Conservation (phyloP, 129 eudicot genomes). For the Lonicera japonica region DNA sequence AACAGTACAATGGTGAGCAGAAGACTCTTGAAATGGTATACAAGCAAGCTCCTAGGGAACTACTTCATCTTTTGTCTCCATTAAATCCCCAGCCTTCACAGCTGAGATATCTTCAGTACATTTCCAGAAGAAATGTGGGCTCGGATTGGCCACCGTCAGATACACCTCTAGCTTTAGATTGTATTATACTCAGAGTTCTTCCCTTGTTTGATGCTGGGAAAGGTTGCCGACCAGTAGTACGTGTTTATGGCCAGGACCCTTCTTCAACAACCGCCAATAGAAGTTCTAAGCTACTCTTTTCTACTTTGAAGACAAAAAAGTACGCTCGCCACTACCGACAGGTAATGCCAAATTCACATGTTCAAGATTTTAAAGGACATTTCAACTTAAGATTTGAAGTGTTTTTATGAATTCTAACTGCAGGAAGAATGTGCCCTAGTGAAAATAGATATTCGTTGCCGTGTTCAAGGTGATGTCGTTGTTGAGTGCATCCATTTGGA, state of each 20-base stretch:
- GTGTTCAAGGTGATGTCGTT: slow-evolving; percentile 89
- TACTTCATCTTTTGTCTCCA: slow-evolving; percentile 77
- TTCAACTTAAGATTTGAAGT: slow-evolving; percentile 5
- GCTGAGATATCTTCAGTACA: slow-evolving; percentile 89
- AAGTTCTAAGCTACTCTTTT: slow-evolving; percentile 65
- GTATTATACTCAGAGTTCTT: slow-evolving; percentile 60
- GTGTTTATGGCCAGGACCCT: slow-evolving; percentile 88
- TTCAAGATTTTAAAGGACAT: neutral
- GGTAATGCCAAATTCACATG: slow-evolving; percentile 27
- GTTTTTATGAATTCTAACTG: slow-evolving; percentile 21
- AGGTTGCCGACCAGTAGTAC: slow-evolving; percentile 86
- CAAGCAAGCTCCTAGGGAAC: slow-evolving; percentile 73
- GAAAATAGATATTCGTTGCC: slow-evolving; percentile 69
- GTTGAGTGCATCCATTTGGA: slow-evolving; percentile 84
- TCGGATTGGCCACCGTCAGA: slow-evolving; percentile 91
- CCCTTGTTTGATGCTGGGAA: slow-evolving; percentile 61
- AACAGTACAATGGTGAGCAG: slow-evolving; percentile 52
- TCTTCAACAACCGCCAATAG: slow-evolving; percentile 48
- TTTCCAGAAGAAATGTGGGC: slow-evolving; percentile 69
- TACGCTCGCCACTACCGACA: slow-evolving; percentile 47
- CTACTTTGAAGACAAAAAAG: slow-evolving; percentile 50
- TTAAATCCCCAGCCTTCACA: slow-evolving; percentile 95
- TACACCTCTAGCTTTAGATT: slow-evolving; percentile 70
- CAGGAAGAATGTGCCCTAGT: slow-evolving; percentile 85
- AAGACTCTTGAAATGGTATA: slow-evolving; percentile 65